phyloP scores from a whole-genome alignment of 371 early-diverging fungal genomes.

The Apophysomyces sp. region DNA sequence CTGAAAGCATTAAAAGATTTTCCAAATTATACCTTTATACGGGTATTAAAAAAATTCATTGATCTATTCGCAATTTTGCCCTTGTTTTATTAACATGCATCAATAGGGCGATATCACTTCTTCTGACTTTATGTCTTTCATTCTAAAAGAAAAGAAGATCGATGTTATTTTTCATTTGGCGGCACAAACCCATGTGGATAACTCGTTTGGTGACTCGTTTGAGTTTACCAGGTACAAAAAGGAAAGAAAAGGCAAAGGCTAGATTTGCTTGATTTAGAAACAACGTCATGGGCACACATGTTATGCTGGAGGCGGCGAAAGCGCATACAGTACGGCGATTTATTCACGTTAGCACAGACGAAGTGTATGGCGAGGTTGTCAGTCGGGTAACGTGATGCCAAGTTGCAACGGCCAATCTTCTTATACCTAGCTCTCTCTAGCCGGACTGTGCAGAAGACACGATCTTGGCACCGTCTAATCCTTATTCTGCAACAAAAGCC shows the following conservation, averaged over 20 bases:
- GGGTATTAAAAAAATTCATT: constrained; percentile 36
- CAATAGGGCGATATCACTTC: constrained; percentile 74
- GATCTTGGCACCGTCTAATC: constrained; percentile 77
- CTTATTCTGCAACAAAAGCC: constrained; percentile 90
- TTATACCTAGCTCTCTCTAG: constrained; percentile 24
- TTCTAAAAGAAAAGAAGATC: constrained; percentile 69
- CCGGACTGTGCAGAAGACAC: constrained; percentile 44
- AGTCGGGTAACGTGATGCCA: constrained; percentile 27
- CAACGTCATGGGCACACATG: constrained; percentile 89
- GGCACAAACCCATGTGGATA: constrained; percentile 88
- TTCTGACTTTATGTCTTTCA: constrained; percentile 65
- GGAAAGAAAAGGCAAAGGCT: neutral
- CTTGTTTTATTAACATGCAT: neutral
- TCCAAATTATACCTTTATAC: constrained; percentile 69
- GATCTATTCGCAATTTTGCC: neutral
- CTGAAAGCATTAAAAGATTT: constrained; percentile 52
- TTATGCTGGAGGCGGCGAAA: constrained; percentile 80
- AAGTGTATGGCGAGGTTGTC: constrained; percentile 74
- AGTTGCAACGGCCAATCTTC: neutral
- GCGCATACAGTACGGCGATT: constrained; percentile 58
- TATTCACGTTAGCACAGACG: constrained; percentile 86
- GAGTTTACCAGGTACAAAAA: constrained; percentile 69
- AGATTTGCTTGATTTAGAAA: constrained; percentile 33
- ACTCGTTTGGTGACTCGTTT: constrained; percentile 86
- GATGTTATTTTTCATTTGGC: constrained; percentile 84